Conservation (phyloP, 768 basidiomycete genomes). For the Chlorophyllum brunneum region DNA sequence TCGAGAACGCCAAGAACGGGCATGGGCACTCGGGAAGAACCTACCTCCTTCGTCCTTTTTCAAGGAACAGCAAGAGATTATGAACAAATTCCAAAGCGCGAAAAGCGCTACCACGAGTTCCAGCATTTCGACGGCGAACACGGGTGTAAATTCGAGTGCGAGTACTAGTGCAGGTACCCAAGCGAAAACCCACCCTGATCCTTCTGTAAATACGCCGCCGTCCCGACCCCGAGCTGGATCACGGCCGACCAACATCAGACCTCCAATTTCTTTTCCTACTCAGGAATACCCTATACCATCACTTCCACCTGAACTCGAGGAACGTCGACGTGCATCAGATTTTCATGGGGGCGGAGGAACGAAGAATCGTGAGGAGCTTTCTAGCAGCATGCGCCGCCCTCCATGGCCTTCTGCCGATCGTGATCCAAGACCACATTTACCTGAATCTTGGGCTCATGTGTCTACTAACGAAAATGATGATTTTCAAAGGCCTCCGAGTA, state of each 20-base stretch:
- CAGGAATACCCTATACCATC: conserved; percentile 2
- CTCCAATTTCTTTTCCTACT: background rate
- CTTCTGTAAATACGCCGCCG: background rate
- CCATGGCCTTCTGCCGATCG: background rate
- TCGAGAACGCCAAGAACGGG: conserved; percentile 46
- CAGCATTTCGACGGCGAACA: conserved; percentile 9
- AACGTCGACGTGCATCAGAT: conserved; percentile 6
- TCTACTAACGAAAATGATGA: too few species aligned
- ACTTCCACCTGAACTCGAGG: conserved; percentile 10
- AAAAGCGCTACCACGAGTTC: conserved; percentile 6
- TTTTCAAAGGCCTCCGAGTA: background rate
- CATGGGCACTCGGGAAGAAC: conserved; percentile 39
- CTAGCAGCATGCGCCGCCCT: background rate
- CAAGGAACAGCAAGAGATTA: conserved; percentile 38
- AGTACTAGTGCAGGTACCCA: background rate
- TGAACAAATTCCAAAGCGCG: conserved; percentile 41
- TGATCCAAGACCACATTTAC: background rate
- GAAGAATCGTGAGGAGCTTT: conserved; percentile 6
- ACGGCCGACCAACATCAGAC: background rate
- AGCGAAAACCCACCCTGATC: background rate
- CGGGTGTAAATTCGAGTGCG: conserved; percentile 8
- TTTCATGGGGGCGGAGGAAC: conserved; percentile 3
- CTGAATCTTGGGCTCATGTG: too few species aligned
- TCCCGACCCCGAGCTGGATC: background rate
- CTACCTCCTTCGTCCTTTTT: conserved; percentile 24